A percentile compares a stretch with the other conserved stretches of the same genome.
phyloP scores from a whole-genome alignment of 495 filamentous ascomycete genomes.

The Penicillium crystallinum region DNA sequence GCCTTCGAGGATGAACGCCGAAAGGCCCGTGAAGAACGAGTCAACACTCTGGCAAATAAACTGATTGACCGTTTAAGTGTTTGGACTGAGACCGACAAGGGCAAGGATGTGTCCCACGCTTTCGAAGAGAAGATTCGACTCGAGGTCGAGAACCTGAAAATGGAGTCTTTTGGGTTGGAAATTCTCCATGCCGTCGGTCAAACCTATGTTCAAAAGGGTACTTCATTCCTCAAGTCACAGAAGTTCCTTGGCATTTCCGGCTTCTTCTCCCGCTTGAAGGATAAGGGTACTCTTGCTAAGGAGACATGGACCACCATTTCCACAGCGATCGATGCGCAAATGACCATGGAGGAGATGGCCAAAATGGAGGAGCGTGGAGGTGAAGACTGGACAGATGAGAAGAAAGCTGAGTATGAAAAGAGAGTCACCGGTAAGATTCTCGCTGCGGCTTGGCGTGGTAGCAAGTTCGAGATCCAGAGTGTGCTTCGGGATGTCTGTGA shows the following conservation, averaged over 20 bases:
- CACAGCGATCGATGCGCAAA: constrained; percentile 95
- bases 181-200: constrained; percentile 93
- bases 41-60: constrained; percentile 76
- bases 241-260: constrained; percentile 95
- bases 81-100: constrained; percentile 97
- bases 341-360: constrained; percentile 99
- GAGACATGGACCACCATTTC: constrained; percentile 98
- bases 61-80: constrained; percentile 86
- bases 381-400: constrained; percentile 98
- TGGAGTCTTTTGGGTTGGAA: constrained; percentile 97
- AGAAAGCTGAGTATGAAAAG: constrained; percentile 92
- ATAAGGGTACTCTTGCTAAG: constrained; percentile 93
- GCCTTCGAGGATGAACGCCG: constrained; percentile 85
- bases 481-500: constrained; percentile 88
- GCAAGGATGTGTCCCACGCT: constrained; percentile 71
- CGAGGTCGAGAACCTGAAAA: constrained; percentile 96
- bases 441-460: constrained; percentile 95
- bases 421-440: constrained; percentile 96
- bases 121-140: constrained; percentile 92
- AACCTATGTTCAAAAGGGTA: constrained; percentile 83
- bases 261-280: constrained; percentile 89
- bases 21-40: constrained; percentile 81
- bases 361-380: constrained; percentile 91
- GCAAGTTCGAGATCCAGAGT: constrained; percentile 96
- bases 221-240: constrained; percentile 84